phyloP scores from a whole-genome alignment of 2,329 filamentous ascomycete genomes.

The Xylariaceae sp. region DNA sequence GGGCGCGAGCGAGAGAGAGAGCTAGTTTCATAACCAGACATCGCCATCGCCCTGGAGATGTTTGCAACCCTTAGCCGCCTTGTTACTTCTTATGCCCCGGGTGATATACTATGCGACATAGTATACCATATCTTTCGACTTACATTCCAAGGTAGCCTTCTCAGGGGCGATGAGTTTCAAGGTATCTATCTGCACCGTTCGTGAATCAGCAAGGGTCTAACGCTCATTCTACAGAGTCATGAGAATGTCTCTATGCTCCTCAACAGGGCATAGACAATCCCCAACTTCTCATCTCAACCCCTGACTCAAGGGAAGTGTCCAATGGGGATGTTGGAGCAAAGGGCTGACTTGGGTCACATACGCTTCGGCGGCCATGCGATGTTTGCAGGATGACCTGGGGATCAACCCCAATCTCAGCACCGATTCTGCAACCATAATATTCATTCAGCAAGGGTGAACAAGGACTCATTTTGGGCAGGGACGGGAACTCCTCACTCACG shows the following conservation, averaged over 20 bases:
- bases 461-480: neutral
- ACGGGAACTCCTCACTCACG: slow-evolving; percentile 45
- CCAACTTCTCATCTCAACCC: slow-evolving; percentile 4
- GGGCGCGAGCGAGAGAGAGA: neutral
- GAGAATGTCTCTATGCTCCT: neutral
- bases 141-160: slow-evolving; percentile 90
- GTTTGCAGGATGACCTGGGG: slow-evolving; percentile 81
- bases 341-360: slow-evolving; percentile 8
- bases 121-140: slow-evolving; percentile 32
- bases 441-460: slow-evolving; percentile 2
- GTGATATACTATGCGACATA: neutral
- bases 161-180: slow-evolving; percentile 72
- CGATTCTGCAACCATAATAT: slow-evolving; percentile 50
- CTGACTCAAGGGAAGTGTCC: neutral
- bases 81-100: neutral
- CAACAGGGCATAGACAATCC: neutral
- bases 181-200: slow-evolving; percentile 60
- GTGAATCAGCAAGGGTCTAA: slow-evolving; percentile 2
- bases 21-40: slow-evolving; percentile 3
- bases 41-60: neutral
- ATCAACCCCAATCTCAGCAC: slow-evolving; percentile 75
- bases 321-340: neutral
- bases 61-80: slow-evolving; percentile 1
- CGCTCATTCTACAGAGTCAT: neutral
- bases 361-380: slow-evolving; percentile 78